phyloP scores from a whole-genome alignment of 2,329 filamentous ascomycete species.

The Scopulariopsis brevicaulis region DNA sequence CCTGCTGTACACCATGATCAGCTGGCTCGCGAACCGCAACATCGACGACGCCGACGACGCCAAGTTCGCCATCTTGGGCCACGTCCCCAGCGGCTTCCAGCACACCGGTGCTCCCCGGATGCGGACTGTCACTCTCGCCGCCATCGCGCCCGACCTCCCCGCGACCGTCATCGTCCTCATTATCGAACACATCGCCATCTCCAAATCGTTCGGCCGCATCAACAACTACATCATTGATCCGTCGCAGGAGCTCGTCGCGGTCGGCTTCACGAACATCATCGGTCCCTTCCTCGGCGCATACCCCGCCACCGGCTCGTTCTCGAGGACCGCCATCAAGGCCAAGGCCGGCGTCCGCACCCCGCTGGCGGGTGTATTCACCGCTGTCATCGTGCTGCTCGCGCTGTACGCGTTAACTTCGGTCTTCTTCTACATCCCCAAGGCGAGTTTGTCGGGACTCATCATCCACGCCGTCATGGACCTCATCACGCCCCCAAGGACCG shows the following conservation, averaged over 20 bases:
- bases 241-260: slow-evolving; percentile 90
- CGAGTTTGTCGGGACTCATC: slow-evolving; percentile 76
- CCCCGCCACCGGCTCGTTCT: slow-evolving; percentile 90
- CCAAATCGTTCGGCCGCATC: slow-evolving; percentile 89
- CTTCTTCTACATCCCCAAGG: slow-evolving; percentile 87
- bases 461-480: slow-evolving; percentile 93
- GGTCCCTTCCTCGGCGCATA: slow-evolving; percentile 81
- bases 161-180: slow-evolving; percentile 86
- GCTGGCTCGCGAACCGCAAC: slow-evolving; percentile 57
- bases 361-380: slow-evolving; percentile 81
- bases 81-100: slow-evolving; percentile 60
- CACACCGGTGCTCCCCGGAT: slow-evolving; percentile 64
- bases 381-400: slow-evolving; percentile 72
- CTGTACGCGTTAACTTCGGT: slow-evolving; percentile 81
- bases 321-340: slow-evolving; percentile 90
- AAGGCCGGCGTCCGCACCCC: slow-evolving; percentile 92
- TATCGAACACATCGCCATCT: slow-evolving; percentile 94
- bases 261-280: slow-evolving; percentile 80
- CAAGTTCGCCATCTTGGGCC: slow-evolving; percentile 51
- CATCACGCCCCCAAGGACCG: slow-evolving; percentile 78
- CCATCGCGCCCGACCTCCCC: slow-evolving; percentile 64
- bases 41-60: slow-evolving; percentile 34
- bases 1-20: slow-evolving; percentile 67
- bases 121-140: slow-evolving; percentile 51
- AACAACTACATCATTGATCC: slow-evolving; percentile 96